Evolutionary conservation across 768 basidiomycete species (phyloP).

Genomic region (button mushroom (Agaricus bisporus)): DNA sequence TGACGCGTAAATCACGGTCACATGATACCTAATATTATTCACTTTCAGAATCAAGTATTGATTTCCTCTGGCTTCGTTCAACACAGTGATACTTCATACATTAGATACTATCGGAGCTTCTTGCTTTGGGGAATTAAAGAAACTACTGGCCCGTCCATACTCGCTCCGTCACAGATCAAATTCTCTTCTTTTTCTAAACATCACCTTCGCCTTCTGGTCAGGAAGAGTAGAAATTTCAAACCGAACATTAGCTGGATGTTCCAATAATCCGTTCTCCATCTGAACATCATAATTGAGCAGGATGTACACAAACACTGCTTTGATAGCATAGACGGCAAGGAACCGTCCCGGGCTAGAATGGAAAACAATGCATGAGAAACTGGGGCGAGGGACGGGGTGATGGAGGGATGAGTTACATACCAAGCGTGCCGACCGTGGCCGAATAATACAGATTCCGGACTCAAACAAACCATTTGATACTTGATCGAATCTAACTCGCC

Average conservation of each 20-base stretch:
- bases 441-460: slow-evolving; percentile 20
- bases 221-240: neutral
- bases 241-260: neutral
- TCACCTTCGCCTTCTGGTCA: slow-evolving; percentile 3
- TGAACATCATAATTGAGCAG: slow-evolving; percentile 33
- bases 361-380: neutral
- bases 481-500: slow-evolving; percentile 13
- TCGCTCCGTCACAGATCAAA: no score
- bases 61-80: no score
- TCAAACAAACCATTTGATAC: slow-evolving; percentile 22
- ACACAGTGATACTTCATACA: no score
- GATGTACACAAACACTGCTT: slow-evolving; percentile 30
- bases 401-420: slow-evolving; percentile 9
- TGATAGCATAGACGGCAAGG: slow-evolving; percentile 32
- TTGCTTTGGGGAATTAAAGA: no score
- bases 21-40: neutral
- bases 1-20: neutral
- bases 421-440: slow-evolving; percentile 26
- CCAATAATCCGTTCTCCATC: slow-evolving; percentile 7
- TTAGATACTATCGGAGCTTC: no score
- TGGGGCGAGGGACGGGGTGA: no score
- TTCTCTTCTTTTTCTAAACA: neutral
- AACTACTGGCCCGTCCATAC: no score
- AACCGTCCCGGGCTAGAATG: slow-evolving; percentile 31
- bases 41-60: no score